These are phyloP conservation scores for Xylaria nigripes DNA, from an alignment of 495 filamentous ascomycete species.

Conservation along the genomic window DNA sequence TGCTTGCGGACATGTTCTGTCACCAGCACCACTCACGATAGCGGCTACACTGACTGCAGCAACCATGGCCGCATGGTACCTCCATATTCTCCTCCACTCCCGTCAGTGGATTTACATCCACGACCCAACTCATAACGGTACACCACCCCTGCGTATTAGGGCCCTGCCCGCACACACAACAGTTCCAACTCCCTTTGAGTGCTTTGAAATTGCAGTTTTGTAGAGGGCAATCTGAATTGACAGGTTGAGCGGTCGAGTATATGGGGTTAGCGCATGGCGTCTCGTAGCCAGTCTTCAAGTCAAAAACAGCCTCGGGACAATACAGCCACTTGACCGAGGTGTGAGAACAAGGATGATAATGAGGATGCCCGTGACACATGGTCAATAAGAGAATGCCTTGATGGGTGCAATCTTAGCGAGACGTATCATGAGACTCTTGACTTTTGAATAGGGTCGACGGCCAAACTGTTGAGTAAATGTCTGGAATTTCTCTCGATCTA, in stretches of 20 bases:
- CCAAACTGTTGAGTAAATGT: background rate
- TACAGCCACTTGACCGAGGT: constrained; percentile 38
- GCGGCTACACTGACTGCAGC: constrained; percentile 33
- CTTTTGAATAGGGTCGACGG: background rate
- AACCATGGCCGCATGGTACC: constrained; percentile 34
- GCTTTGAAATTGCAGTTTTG: constrained; percentile 35
- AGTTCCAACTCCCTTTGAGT: constrained; percentile 34
- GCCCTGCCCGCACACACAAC: constrained; percentile 33
- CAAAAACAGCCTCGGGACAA: constrained; percentile 34
- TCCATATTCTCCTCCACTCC: constrained; percentile 28
- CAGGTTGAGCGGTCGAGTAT: constrained; percentile 31
- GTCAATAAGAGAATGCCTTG: background rate
- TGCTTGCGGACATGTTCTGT: background rate
- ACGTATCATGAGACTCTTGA: background rate
- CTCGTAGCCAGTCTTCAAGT: constrained; percentile 34
- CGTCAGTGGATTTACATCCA: constrained; percentile 31
- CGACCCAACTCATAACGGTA: constrained; percentile 17
- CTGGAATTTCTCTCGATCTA: too few relatives aligned
- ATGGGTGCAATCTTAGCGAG: background rate
- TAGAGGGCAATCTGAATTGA: constrained; percentile 30
- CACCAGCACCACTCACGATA: constrained; percentile 5
- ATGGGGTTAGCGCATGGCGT: constrained; percentile 33
- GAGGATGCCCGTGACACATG: constrained; percentile 41
- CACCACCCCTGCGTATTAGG: constrained; percentile 38
- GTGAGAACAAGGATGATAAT: constrained; percentile 35